phyloP scores from a whole-genome alignment of 2,329 filamentous ascomycete genomes.

The Neofusicoccum sp. region DNA sequence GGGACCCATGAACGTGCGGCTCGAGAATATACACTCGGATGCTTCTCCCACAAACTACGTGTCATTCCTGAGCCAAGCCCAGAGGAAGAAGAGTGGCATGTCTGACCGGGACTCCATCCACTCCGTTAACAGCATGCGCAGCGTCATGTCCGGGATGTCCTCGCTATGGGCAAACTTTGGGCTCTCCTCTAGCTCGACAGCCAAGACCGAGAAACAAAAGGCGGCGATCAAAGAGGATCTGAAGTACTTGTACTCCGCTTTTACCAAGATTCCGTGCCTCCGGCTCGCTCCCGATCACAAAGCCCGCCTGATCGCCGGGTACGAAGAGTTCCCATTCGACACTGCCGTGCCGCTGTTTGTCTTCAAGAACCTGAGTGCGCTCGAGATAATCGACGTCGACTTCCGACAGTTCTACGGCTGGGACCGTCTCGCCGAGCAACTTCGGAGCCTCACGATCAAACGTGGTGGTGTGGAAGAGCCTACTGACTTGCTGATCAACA shows the following conservation, averaged over 20 bases:
- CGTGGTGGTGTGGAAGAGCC: conserved; percentile 87
- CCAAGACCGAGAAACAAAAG: conserved; percentile 88
- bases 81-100: conserved; percentile 75
- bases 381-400: conserved; percentile 94
- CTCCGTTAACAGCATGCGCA: conserved; percentile 94
- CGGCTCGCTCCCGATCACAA: conserved; percentile 90
- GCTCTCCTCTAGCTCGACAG: conserved; percentile 75
- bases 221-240: conserved; percentile 81
- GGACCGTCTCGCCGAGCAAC: conserved; percentile 89
- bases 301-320: conserved; percentile 85
- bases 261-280: conserved; percentile 95
- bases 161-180: conserved; percentile 89
- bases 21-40: conserved; percentile 92
- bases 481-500: conserved; percentile 84
- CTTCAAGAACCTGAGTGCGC: conserved; percentile 93
- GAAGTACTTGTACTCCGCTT: conserved; percentile 96
- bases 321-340: conserved; percentile 97
- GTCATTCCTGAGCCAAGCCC: conserved; percentile 85
- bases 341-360: conserved; percentile 94
- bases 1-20: conserved; percentile 91
- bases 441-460: conserved; percentile 86
- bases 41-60: conserved; percentile 89
- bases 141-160: conserved; percentile 96
- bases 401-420: conserved; percentile 97
- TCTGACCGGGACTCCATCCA: conserved; percentile 90